Percentiles rank a stretch among this genome's conserved stretches.
These are phyloP conservation scores for Coemansia sp. DNA, from an alignment of 192 early-diverging fungal genomes.

Conservation along the genomic window DNA sequence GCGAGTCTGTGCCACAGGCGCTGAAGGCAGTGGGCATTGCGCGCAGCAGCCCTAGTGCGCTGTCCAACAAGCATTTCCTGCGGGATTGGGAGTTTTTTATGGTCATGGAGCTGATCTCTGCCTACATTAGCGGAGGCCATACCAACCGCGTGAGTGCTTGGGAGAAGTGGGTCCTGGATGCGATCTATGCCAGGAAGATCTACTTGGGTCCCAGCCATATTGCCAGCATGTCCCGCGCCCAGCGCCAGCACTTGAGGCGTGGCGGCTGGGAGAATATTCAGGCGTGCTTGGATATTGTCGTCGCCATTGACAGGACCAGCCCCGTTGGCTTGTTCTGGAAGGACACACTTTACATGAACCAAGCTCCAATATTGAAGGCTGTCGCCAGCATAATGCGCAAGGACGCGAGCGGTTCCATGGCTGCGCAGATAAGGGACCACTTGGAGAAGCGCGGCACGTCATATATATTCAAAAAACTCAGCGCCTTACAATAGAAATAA, in stretches of 20 bases:
- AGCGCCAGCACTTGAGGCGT: slow-evolving; percentile 15
- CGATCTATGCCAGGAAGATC: slow-evolving; percentile 1
- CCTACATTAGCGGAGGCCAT: slow-evolving; percentile 17
- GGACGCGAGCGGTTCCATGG: background rate
- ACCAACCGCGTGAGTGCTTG: background rate
- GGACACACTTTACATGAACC: slow-evolving; percentile 1
- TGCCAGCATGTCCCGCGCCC: background rate
- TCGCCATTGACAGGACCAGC: slow-evolving; percentile 15
- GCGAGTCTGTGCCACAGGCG: background rate
- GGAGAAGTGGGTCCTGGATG: slow-evolving; percentile 31
- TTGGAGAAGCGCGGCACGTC: background rate
- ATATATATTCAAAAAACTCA: slow-evolving; percentile 1
- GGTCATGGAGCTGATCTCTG: slow-evolving; percentile 25
- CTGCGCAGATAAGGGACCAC: background rate
- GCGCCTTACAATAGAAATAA: background rate
- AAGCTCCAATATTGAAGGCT: background rate
- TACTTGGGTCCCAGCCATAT: slow-evolving; percentile 12
- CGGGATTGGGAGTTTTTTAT: slow-evolving; percentile 33
- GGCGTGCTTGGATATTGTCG: slow-evolving; percentile 16
- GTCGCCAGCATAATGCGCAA: background rate
- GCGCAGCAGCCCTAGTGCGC: background rate
- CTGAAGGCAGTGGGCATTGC: background rate
- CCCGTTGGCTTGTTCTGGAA: background rate
- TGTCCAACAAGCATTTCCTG: slow-evolving; percentile 13
- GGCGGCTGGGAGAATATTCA: slow-evolving; percentile 9